These are phyloP conservation scores for sunflower (Helianthus annuus) DNA, from an alignment of 129 eudicot species.

Conservation along the genomic window HanXRQr2.0-SUNRISE NC_035449.2:12257213-12257712, in stretches of 20 bases:
- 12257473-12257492: slow-evolving; percentile 8
- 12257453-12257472: slow-evolving; percentile 7
- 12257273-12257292: slow-evolving; percentile 49
- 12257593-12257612: slow-evolving; percentile 22
- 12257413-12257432: slow-evolving; percentile 38
- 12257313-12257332: slow-evolving; percentile 91
- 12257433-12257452: slow-evolving; percentile 33
- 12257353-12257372: slow-evolving; percentile 71
- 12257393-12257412: slow-evolving; percentile 38
- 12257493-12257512: slow-evolving; percentile 34
- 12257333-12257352: slow-evolving; percentile 89
- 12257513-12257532: slow-evolving; percentile 28
- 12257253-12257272: slow-evolving; percentile 79
- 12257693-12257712: too few species aligned
- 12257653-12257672: slow-evolving; percentile 21
- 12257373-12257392: slow-evolving; percentile 69
- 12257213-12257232: slow-evolving; percentile 87
- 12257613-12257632: slow-evolving; percentile 40
- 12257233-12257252: slow-evolving; percentile 94
- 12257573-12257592: slow-evolving; percentile 22
- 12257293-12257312: slow-evolving; percentile 83
- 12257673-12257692: neutral
- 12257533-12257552: slow-evolving; percentile 25
- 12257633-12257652: slow-evolving; percentile 33
- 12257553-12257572: slow-evolving; percentile 16